These are phyloP conservation scores for Auricularia cornea DNA, from an alignment of 768 basidiomycete genomes.

Conservation along the genomic window DNA sequence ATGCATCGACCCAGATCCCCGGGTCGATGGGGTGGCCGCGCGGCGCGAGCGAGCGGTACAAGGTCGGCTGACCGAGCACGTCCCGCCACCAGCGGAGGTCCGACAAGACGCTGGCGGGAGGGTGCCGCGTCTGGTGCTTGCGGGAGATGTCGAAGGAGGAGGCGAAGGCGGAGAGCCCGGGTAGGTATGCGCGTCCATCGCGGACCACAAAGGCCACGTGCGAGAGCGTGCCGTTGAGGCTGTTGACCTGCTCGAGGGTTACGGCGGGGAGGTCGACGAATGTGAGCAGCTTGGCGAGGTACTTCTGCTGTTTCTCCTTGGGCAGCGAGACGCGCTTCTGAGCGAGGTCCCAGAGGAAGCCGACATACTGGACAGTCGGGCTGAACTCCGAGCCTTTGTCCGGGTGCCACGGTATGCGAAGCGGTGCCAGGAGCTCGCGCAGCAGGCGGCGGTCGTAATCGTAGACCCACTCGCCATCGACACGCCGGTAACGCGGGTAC, in stretches of 20 bases:
- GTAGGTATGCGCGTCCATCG: constrained; percentile 18
- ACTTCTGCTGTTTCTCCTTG: constrained; percentile 20
- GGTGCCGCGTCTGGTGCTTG: constrained; percentile 6
- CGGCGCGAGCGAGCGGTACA: constrained; percentile 2
- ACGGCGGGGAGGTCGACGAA: constrained; percentile 13
- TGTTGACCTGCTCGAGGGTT: constrained; percentile 9
- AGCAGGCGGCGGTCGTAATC: neutral
- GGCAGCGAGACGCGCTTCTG: constrained; percentile 21
- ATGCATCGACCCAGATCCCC: constrained; percentile 1
- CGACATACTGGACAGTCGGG: constrained; percentile 16
- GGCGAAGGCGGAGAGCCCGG: constrained; percentile 19
- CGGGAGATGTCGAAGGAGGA: constrained; percentile 15
- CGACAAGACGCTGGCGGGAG: constrained; percentile 15
- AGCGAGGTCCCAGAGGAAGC: constrained; percentile 25
- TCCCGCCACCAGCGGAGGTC: constrained; percentile 29
- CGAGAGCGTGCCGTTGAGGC: constrained; percentile 23
- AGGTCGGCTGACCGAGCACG: neutral
- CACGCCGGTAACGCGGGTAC: neutral
- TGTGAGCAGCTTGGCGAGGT: constrained; percentile 8
- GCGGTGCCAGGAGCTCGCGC: neutral
- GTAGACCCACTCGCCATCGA: neutral
- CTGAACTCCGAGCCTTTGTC: constrained; percentile 15
- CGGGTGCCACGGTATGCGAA: neutral
- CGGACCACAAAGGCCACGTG: constrained; percentile 26
- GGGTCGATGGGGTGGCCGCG: neutral